Base-by-base conservation (phyloP, 768 basidiomycete species). In the Crucibulum laeve region DNA sequence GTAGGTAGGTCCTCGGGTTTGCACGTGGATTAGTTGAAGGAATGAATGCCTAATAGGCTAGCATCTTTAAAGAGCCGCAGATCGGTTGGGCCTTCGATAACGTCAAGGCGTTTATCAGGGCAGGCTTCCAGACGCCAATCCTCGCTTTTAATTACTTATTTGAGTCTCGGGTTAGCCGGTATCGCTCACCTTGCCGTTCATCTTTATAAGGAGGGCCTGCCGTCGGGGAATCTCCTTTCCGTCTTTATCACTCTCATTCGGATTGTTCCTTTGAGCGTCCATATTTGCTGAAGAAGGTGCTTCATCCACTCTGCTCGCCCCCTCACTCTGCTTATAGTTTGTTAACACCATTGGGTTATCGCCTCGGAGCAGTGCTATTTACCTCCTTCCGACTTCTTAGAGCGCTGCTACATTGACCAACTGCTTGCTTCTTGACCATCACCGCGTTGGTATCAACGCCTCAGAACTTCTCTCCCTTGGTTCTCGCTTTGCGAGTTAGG, bases 121-220 rank as follows among this genome's bases (percentile, higher is more conserved):
- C 34, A 24, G 42, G 37, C 40, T 33, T 50, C 28, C 37, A 53
- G 53, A 54, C 60, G 60, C 61, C 59, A 63, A 63, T 63, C 64
- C 56, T 56, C 48, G 45, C 43, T 35, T 49, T 30, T 17, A 14
- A n/a, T 40, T 43, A 11, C 54, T 49, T 48, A 30, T 49, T 53
- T 50, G 23, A 47, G 55, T 40, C 48, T 56, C 50, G 48, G 49
- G 44, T 40, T 57, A 51, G 40, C 53, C 59, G 62, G 54, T 43
- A 46, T 50, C 49, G 32, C 42, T 56, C 47, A 49, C 43, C n/a
- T 50, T 42, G 45, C 48, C 42, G 47, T 53, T 41, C 38, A 40
- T 52, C 40, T 45, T 39, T 46, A 47, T 47, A 50, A 50, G 44
- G 48, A 22, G 25, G 34, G 13, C 37, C 40, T 40, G 24, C 35